These are phyloP conservation scores for Eucommia ulmoides DNA, from an alignment of 257 asterid genomes.

Conservation along the genomic window DNA sequence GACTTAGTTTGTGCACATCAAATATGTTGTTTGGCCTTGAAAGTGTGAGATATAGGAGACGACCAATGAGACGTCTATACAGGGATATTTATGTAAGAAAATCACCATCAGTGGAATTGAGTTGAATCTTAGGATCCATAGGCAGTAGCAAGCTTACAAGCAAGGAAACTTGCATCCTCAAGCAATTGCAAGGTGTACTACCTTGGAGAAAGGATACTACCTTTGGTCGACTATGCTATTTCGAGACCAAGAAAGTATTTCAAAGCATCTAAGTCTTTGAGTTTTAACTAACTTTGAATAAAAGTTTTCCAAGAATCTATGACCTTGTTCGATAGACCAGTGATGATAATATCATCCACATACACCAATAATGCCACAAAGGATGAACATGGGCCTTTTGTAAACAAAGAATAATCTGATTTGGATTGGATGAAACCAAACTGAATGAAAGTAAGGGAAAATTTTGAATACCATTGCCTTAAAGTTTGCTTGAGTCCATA, in stretches of 20 bases:
- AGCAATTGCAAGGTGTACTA: no score
- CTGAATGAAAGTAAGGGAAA: background rate
- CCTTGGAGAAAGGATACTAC: background rate
- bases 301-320: background rate
- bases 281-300: background rate
- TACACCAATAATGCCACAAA: background rate
- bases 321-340: background rate
- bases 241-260: background rate
- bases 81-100: background rate
- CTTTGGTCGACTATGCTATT: background rate
- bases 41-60: background rate
- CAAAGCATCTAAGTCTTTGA: background rate
- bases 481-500: background rate
- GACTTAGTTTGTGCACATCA: background rate
- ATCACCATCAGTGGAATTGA: background rate
- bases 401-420: background rate
- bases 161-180: background rate
- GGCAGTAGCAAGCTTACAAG: background rate
- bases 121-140: background rate
- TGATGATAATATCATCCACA: background rate
- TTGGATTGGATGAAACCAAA: background rate
- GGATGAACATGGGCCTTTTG: background rate
- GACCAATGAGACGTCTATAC: background rate
- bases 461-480: background rate
- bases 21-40: background rate